A percentile compares a stretch with the other conserved stretches of the same genome.
These are phyloP conservation scores for Coniosporium tulheliwenetii DNA, from an alignment of 2,329 filamentous ascomycete species.

Conservation along the genomic window DNA sequence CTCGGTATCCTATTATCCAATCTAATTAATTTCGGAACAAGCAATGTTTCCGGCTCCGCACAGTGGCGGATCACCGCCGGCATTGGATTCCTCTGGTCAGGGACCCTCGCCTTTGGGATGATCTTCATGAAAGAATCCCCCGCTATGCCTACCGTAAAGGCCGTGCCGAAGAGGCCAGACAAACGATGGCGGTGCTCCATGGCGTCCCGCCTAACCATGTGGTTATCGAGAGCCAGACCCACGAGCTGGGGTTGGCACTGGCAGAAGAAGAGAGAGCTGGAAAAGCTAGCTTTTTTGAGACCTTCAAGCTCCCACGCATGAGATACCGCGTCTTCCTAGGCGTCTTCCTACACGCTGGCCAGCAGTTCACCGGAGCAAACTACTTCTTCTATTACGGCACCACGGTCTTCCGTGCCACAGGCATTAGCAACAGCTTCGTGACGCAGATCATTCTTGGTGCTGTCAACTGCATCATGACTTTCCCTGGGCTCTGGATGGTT, in stretches of 20 bases:
- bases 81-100: slow-evolving; percentile 26
- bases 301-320: slow-evolving; percentile 13
- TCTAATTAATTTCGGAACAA: slow-evolving; percentile 29
- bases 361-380: slow-evolving; percentile 17
- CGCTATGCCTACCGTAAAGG: slow-evolving; percentile 28
- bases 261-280: too few species aligned
- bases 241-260: slow-evolving; percentile 26
- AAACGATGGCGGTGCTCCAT: slow-evolving; percentile 26
- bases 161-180: slow-evolving; percentile 20
- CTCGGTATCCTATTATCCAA: slow-evolving; percentile 30
- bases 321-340: slow-evolving; percentile 15
- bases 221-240: slow-evolving; percentile 21
- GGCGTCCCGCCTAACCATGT: slow-evolving; percentile 30
- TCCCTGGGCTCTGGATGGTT: slow-evolving; percentile 30
- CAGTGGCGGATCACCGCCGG: slow-evolving; percentile 32
- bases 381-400: slow-evolving; percentile 14
- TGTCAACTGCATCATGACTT: slow-evolving; percentile 32
- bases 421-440: slow-evolving; percentile 24
- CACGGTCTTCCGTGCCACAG: slow-evolving; percentile 31
- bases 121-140: slow-evolving; percentile 19
- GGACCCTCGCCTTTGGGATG: slow-evolving; percentile 28
- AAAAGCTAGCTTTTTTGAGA: too few species aligned
- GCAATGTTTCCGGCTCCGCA: slow-evolving; percentile 6
- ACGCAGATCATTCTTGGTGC: slow-evolving; percentile 31
- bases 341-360: slow-evolving; percentile 14